Conservation (phyloP, 2,329 filamentous ascomycete genomes). For the Fusarium nanum region DNA sequence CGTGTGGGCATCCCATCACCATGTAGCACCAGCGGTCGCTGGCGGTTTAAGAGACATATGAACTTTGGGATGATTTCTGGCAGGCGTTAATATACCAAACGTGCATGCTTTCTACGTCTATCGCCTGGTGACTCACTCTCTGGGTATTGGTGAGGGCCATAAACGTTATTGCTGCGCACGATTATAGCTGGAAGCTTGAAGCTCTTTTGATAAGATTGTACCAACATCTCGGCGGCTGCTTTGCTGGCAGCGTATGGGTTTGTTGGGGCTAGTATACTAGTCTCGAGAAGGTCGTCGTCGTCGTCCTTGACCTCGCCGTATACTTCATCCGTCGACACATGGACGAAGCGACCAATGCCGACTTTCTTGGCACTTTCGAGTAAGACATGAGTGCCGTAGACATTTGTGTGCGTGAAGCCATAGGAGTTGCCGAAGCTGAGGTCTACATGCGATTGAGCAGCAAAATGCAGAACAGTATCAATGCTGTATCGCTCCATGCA, state of each 20-base stretch:
- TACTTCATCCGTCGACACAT: constrained; percentile 87
- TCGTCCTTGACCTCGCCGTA: constrained; percentile 83
- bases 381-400: constrained; percentile 85
- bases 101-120: not conserved
- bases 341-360: constrained; percentile 78
- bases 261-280: constrained; percentile 79
- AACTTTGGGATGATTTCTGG: constrained; percentile 88
- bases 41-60: constrained; percentile 75
- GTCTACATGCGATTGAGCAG: constrained; percentile 87
- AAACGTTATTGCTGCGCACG: constrained; percentile 86
- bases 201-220: constrained; percentile 87
- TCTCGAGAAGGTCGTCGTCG: constrained; percentile 77
- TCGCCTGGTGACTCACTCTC: constrained; percentile 70
- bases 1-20: constrained; percentile 80
- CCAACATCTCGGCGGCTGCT: constrained; percentile 85
- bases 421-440: constrained; percentile 86
- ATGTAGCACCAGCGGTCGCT: constrained; percentile 76
- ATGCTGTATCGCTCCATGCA: constrained; percentile 78
- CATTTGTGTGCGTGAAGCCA: constrained; percentile 83
- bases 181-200: constrained; percentile 85
- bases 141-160: constrained; percentile 85
- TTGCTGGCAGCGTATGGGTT: constrained; percentile 87
- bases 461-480: constrained; percentile 86
- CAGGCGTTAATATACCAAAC: constrained; percentile 4
- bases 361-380: constrained; percentile 81